Evolutionary conservation across 805 yeast species (phyloP), one percentile per base, ranked within the genome.

Genomic region (Candida stauntonica): DNA sequence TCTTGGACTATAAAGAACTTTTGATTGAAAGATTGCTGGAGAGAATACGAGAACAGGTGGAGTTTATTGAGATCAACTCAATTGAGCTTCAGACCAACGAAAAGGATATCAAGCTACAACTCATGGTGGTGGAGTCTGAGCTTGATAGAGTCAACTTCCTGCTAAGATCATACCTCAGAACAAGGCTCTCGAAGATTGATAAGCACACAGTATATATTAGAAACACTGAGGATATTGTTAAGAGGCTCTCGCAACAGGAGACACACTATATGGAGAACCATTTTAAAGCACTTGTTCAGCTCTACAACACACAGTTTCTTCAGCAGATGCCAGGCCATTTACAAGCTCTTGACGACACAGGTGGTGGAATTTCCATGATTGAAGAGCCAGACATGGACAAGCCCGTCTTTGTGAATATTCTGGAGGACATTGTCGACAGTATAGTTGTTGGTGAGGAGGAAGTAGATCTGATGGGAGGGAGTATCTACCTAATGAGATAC

Each of bases 41-140:
- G 1, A 70, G 85, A 45, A 65, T 89, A 20, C 75, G 83, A 38
- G 66, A 66, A 33, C 89, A 86, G 59, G 77, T 87, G 40, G 94
- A 84, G 47, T 72, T 73, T 39, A 78, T 91, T 27, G 91, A 84
- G 51, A 69, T 77, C 35, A 85, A 86, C 49, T 81, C 95, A 7
- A 79, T 86, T 54, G 89, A 84, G 39, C 65, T 83, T 27, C 85
- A 83, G 36, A 76, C 75, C 35, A 67, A 70, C 30, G 79, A 79
- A 41, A 68, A 64, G 36, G 86, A 81, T 45, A 79, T 80, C 60
- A 89, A 89, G 54, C 62, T 91, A 41, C 81, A 85, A 41, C 66
- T 89, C 32, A 76, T 93, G 66, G 75, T 94, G 17, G 80, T 91
- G 50, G 99, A 93, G 55, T 82, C 94, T 12, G 98, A 93, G 50